These are phyloP conservation scores for Phialocephala subalpina DNA, from an alignment of 2,329 filamentous ascomycete species.

Conservation along the genomic window DNA sequence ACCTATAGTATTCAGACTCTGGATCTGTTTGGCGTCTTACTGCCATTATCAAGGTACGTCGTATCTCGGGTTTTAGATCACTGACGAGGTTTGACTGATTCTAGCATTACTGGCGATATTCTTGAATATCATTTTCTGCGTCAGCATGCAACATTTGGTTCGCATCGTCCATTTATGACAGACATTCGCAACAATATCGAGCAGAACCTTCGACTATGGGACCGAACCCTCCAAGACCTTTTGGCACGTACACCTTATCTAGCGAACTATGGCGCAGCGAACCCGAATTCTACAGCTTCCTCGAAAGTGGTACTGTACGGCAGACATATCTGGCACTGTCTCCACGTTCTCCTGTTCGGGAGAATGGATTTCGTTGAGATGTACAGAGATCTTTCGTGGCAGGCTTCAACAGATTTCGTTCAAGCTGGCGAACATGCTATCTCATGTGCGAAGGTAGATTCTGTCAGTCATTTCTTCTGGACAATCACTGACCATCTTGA, in stretches of 20 bases:
- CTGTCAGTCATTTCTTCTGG: not conserved
- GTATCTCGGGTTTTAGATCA: not conserved
- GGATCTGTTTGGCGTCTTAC: constrained; percentile 11
- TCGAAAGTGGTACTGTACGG: constrained; percentile 5
- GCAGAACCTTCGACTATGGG: constrained; percentile 6
- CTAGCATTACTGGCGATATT: constrained; percentile 7
- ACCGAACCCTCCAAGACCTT: not conserved
- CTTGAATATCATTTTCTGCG: constrained; percentile 13
- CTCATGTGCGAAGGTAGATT: constrained; percentile 1
- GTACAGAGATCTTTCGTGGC: constrained; percentile 8
- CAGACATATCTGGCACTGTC: constrained; percentile 13
- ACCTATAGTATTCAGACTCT: constrained; percentile 1
- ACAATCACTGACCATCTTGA: not conserved
- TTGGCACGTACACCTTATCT: not conserved
- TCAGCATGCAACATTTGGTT: constrained; percentile 2
- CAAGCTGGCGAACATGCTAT: constrained; percentile 13
- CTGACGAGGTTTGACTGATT: not conserved
- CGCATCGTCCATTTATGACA: constrained; percentile 5
- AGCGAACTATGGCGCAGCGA: not conserved
- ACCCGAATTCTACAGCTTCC: not conserved
- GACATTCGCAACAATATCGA: constrained; percentile 14
- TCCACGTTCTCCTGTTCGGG: constrained; percentile 8
- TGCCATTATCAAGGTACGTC: constrained; percentile 10
- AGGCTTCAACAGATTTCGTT: constrained; percentile 6
- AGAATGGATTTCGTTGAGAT: constrained; percentile 15